Conservation (phyloP, 208 protist species). For the Phytomonas sp. region DNA sequence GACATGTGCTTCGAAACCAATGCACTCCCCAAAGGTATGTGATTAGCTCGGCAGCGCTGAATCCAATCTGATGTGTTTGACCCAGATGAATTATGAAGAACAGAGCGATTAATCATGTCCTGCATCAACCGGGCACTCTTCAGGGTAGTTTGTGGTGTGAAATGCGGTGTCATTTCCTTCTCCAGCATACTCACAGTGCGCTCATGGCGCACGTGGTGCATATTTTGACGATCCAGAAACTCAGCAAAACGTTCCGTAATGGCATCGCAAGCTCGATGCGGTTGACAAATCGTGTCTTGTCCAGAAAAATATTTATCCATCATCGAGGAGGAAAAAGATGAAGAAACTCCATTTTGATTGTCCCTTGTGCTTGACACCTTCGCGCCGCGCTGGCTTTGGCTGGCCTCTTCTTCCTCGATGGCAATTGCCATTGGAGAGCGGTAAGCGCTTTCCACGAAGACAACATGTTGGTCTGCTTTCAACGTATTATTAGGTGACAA, state of each 20-base stretch:
- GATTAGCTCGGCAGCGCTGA: constrained; percentile 16
- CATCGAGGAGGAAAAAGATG: constrained; percentile 47
- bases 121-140: constrained; percentile 45
- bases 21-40: constrained; percentile 22
- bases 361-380: constrained; percentile 2
- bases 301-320: not conserved
- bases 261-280: not conserved
- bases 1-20: constrained; percentile 54
- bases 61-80: constrained; percentile 21
- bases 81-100: constrained; percentile 21
- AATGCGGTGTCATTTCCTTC: constrained; percentile 39
- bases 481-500: not conserved
- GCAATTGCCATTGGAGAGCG: constrained; percentile 53
- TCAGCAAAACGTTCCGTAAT: constrained; percentile 12
- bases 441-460: constrained; percentile 42
- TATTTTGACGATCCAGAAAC: constrained; percentile 71
- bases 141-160: constrained; percentile 47
- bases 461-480: not conserved
- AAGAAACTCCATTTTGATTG: constrained; percentile 6
- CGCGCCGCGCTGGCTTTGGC: constrained; percentile 14
- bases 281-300: not conserved
- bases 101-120: constrained; percentile 38
- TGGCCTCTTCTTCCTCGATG: constrained; percentile 19
- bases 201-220: constrained; percentile 33
- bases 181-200: constrained; percentile 36